A percentile compares a stretch with the other conserved stretches of the same genome.
Evolutionary conservation across 2,329 filamentous ascomycete species (phyloP).

Genomic region (Alternaria gaisen): DNA sequence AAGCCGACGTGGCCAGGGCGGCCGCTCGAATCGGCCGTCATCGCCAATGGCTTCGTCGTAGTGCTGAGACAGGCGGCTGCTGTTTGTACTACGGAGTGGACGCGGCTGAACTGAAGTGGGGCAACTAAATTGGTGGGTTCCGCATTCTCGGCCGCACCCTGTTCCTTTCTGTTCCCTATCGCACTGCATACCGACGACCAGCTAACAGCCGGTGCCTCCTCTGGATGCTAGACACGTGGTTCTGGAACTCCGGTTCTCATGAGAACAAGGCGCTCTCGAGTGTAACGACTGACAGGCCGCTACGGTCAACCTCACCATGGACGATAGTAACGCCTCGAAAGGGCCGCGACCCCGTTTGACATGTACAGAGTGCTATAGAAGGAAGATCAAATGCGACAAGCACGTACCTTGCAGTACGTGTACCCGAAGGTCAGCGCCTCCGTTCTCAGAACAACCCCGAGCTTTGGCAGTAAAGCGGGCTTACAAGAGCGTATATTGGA

Average conservation of each 20-base stretch:
- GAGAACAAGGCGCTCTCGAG: neutral
- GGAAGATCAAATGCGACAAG: constrained; percentile 55
- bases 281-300: neutral
- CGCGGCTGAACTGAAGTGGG: constrained; percentile 7
- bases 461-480: neutral
- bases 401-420: constrained; percentile 54
- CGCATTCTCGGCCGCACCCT: constrained; percentile 14
- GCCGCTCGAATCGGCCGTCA: constrained; percentile 8
- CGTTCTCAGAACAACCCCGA: neutral
- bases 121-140: constrained; percentile 3
- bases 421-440: constrained; percentile 38
- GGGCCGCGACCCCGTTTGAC: constrained; percentile 31
- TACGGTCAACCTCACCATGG: constrained; percentile 12
- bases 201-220: neutral
- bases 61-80: neutral
- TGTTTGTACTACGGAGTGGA: neutral
- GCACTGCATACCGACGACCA: neutral
- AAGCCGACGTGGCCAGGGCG: neutral
- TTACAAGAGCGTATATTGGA: neutral
- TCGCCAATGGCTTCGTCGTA: neutral
- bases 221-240: neutral
- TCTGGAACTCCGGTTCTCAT: neutral
- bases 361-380: constrained; percentile 42
- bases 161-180: neutral
- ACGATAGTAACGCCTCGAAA: constrained; percentile 14